A percentile compares a stretch with the other conserved stretches of the same genome.
Evolutionary conservation across 2,329 filamentous ascomycete species (phyloP).

Genomic region (Fusarium tricinctum): DNA sequence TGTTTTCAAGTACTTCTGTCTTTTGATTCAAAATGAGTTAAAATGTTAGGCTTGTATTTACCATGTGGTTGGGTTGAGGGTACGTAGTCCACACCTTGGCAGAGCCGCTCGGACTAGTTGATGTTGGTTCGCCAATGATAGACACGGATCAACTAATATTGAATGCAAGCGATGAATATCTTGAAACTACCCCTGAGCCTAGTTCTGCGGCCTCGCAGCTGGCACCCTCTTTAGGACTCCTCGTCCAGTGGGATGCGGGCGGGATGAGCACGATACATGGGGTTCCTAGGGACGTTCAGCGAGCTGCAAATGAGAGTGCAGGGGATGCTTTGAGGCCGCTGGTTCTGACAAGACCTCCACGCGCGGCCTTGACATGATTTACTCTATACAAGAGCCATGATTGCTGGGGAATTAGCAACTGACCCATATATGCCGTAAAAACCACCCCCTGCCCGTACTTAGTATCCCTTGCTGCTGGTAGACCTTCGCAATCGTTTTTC

Average conservation of each 20-base stretch:
- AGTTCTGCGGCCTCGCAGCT: conserved; percentile 13
- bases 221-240: conserved; percentile 14
- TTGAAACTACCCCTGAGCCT: conserved; percentile 43
- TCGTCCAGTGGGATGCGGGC: conserved; percentile 29
- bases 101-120: conserved; percentile 23
- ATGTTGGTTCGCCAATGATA: conserved; percentile 26
- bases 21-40: neutral
- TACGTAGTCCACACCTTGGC: neutral
- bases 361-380: conserved; percentile 37
- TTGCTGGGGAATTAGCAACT: conserved; percentile 42
- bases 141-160: conserved; percentile 28
- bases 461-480: conserved; percentile 23
- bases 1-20: neutral
- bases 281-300: neutral
- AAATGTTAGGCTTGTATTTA: neutral
- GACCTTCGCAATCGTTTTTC: conserved; percentile 26
- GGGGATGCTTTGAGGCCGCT: conserved; percentile 19
- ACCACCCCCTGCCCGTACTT: conserved; percentile 28
- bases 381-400: conserved; percentile 18
- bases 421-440: conserved; percentile 24
- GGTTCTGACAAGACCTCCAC: conserved; percentile 25
- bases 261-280: neutral
- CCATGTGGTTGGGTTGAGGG: neutral
- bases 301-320: conserved; percentile 28
- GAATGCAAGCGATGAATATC: conserved; percentile 31